A percentile compares a stretch with the other conserved stretches of the same genome.
Evolutionary conservation across 2,329 filamentous ascomycete species (phyloP).

Genomic region (Chaetothyriales sp.): DNA sequence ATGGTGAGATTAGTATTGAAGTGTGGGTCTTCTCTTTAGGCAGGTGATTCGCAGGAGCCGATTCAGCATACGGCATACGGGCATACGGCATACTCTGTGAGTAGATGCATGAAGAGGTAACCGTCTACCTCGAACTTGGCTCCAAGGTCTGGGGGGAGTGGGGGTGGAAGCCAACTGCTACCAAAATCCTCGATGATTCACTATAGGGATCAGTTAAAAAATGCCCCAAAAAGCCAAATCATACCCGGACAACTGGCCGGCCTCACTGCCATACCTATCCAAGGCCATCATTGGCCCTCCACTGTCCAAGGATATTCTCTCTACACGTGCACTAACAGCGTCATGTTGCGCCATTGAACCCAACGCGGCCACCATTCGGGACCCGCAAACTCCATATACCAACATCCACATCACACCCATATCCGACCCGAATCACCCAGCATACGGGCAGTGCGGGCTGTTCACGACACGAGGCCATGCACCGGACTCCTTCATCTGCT

Average conservation of each 20-base stretch:
- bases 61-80: too few relatives aligned
- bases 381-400: conserved; percentile 5
- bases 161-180: too few relatives aligned
- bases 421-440: conserved; percentile 31
- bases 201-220: background rate
- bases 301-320: background rate
- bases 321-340: background rate
- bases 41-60: too few relatives aligned
- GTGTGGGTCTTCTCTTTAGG: background rate
- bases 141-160: too few relatives aligned
- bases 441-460: conserved; percentile 34
- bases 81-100: too few relatives aligned
- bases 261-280: background rate
- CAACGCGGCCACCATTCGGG: conserved; percentile 1
- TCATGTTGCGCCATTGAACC: background rate
- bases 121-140: too few relatives aligned
- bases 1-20: background rate
- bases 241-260: background rate
- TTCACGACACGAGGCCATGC: conserved; percentile 32
- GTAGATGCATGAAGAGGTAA: too few relatives aligned
- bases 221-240: background rate
- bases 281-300: background rate
- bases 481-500: conserved; percentile 35
- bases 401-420: conserved; percentile 32
- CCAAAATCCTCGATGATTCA: too few relatives aligned